These are phyloP conservation scores for Leccinum longicurvipes DNA, from an alignment of 768 basidiomycete species.

Conservation along the genomic window DNA sequence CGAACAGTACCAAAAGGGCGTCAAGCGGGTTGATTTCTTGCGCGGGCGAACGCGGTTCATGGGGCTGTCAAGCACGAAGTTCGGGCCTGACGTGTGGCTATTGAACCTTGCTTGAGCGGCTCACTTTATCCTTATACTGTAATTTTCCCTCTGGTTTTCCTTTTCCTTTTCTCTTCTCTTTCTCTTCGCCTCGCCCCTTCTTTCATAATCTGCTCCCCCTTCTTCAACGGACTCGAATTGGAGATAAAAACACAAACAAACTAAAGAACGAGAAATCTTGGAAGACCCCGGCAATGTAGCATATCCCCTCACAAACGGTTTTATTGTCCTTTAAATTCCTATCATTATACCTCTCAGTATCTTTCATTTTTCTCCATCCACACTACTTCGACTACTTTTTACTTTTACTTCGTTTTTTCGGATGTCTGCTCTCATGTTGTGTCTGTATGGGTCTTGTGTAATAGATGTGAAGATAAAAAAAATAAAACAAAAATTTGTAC, in stretches of 20 bases:
- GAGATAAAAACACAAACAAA: constrained; percentile 17
- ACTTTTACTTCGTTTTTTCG: neutral
- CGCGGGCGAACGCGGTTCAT: constrained; percentile 41
- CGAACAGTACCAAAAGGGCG: constrained; percentile 43
- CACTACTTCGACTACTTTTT: neutral
- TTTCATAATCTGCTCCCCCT: neutral
- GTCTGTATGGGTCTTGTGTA: constrained; percentile 7
- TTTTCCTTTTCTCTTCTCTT: constrained; percentile 16
- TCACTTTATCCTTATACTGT: constrained; percentile 25
- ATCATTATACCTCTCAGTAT: constrained; percentile 24
- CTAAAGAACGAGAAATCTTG: constrained; percentile 3
- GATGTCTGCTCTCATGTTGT: neutral
- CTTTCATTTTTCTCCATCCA: too few relatives aligned
- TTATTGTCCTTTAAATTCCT: constrained; percentile 9
- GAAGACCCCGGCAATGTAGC: constrained; percentile 21
- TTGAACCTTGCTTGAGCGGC: constrained; percentile 27
- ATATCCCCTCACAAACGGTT: constrained; percentile 8
- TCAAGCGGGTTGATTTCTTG: constrained; percentile 57
- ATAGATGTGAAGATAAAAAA: constrained; percentile 12
- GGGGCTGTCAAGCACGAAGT: constrained; percentile 41
- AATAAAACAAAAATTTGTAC: constrained; percentile 8
- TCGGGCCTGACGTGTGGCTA: constrained; percentile 36
- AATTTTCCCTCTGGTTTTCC: constrained; percentile 1
- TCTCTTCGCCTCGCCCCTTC: constrained; percentile 6
- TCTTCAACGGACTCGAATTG: neutral